Percentiles rank a stretch among this genome's conserved stretches.
Conservation (phyloP, 179 eudicot species). For the Spinacia oleracea region DNA sequence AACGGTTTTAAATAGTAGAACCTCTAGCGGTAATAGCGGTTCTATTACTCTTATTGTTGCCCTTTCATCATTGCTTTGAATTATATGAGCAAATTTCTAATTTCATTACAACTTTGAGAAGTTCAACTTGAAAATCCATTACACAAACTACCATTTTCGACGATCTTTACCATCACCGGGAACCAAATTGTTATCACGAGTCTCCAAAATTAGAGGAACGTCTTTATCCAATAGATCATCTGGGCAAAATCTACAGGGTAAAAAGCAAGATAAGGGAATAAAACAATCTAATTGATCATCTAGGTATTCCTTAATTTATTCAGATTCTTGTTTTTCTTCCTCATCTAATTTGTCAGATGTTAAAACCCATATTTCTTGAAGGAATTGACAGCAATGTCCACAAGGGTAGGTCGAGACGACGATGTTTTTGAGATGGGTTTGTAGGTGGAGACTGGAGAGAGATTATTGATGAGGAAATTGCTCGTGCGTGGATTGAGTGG, state of each 20-base stretch:
- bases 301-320: no score
- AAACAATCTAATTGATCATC: constrained; percentile 22
- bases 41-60: no score
- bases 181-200: constrained; percentile 42
- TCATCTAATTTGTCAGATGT: neutral
- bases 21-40: no score
- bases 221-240: constrained; percentile 55
- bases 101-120: no score
- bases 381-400: constrained; percentile 95
- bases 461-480: constrained; percentile 73
- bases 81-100: no score
- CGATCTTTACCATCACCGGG: neutral
- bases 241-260: constrained; percentile 73
- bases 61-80: no score
- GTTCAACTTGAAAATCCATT: constrained; percentile 40
- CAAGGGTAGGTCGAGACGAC: constrained; percentile 89
- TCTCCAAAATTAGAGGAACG: constrained; percentile 66
- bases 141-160: constrained; percentile 8
- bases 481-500: constrained; percentile 87
- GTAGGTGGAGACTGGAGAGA: constrained; percentile 44
- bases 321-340: no score
- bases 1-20: no score
- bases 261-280: constrained; percentile 40
- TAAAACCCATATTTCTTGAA: constrained; percentile 61
- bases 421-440: constrained; percentile 40